Base-by-base conservation (phyloP, 768 basidiomycete species). In the Lactarius sanguifluus region DNA sequence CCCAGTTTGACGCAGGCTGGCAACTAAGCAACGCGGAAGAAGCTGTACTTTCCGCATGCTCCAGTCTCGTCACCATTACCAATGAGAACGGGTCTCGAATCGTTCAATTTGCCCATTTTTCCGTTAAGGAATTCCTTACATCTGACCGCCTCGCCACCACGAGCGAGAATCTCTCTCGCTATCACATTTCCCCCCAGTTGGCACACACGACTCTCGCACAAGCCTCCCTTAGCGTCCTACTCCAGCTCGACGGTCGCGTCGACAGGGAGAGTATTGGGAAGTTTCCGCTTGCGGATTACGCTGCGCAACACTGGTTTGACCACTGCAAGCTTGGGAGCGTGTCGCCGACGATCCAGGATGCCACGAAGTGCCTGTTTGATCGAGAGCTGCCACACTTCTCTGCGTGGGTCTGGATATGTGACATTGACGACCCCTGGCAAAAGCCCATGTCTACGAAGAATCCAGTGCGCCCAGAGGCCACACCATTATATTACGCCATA, bases 121-220 rank as follows among this genome's bases (percentile, higher is more conserved):
- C 38, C 5, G 43, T 60, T 0, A 60, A 47, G 20, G 43, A 60
- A 23, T 47, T n/a, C 5, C n/a, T 60, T 30, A 60, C 43, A 9
- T 60, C 59, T n/a, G 59, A 60, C 25, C 59, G 59, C 30, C 43
- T 60, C 13, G 41, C 18, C 13, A 45, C 28, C 18, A 16, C 41
- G 18, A 41, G 41, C 2, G 41, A 18, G 41, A 18, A 41, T 41
- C 5, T 41, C 16, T 60, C 28, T 32, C 20, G n/a, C 18, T 47
- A 60, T n/a, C 28, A 60, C 28, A 34, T 32, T 7, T 28, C 32
- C 5, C 20, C 32, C 2, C 10, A 13, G 7, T 30, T 10, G 7
- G 59, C 59, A 4, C 43, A 47, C n/a, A 12, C 59, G 3, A 45
- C 38, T 13, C 15, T 40, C 15, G 38, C 38, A 40, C 38, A 15